These are phyloP conservation scores for Globisporangium uncinulatum DNA, from an alignment of 352 stramenopile genomes.

Conservation along the genomic window DNA sequence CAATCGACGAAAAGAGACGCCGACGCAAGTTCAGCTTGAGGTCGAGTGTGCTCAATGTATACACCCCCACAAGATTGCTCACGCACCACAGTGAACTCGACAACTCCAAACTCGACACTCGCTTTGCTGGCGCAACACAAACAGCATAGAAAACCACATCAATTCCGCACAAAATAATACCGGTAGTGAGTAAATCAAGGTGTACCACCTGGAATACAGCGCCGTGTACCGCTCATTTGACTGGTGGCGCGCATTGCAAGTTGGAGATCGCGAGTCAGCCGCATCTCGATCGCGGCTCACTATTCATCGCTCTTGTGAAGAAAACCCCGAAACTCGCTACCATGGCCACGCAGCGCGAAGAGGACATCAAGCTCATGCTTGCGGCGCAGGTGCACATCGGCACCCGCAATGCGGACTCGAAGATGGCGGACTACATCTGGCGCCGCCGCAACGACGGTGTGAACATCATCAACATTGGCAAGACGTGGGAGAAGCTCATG, in stretches of 20 bases:
- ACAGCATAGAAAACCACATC: too few relatives aligned
- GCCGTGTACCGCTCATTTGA: neutral
- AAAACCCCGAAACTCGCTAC: conserved; percentile 29
- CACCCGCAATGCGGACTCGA: conserved; percentile 97
- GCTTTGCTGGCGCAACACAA: too few relatives aligned
- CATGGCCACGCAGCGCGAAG: conserved; percentile 92
- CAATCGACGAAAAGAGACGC: too few relatives aligned
- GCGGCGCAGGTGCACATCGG: conserved; percentile 99
- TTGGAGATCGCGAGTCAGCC: neutral
- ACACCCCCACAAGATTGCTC: too few relatives aligned
- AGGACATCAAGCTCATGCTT: conserved; percentile 99
- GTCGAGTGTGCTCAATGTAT: too few relatives aligned
- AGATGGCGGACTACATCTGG: conserved; percentile 99
- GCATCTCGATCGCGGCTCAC: conserved; percentile 8
- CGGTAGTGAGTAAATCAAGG: too few relatives aligned
- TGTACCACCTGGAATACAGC: neutral
- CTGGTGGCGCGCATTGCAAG: neutral
- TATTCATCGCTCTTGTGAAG: conserved; percentile 60
- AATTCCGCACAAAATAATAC: too few relatives aligned
- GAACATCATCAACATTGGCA: conserved; percentile 99
- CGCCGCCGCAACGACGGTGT: conserved; percentile 97
- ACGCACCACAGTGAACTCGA: too few relatives aligned
- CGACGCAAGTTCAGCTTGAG: too few relatives aligned
- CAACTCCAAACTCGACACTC: too few relatives aligned
- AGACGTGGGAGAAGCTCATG: conserved; percentile 99